Evolutionary conservation across 2,329 filamentous ascomycete genomes (phyloP).

Genomic region (Fusarium sp.): DNA sequence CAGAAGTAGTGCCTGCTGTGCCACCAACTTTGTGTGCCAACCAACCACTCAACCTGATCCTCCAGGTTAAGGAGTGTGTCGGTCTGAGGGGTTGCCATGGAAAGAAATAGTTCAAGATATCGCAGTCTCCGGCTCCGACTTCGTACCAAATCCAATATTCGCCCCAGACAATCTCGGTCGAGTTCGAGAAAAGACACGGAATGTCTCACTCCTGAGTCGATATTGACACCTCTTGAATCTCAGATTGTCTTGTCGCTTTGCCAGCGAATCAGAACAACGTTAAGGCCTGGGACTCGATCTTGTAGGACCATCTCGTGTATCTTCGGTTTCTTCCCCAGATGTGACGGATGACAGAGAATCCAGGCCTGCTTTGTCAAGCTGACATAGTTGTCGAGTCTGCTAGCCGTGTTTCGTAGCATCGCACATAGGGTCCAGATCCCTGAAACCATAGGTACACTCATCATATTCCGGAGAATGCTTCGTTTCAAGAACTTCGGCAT

Average conservation of each 20-base stretch:
- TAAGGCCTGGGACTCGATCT: constrained; percentile 9
- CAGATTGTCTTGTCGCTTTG: constrained; percentile 14
- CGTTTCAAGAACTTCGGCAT: constrained; percentile 24
- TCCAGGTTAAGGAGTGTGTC: not conserved
- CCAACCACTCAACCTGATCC: not conserved
- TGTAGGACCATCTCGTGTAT: constrained; percentile 15
- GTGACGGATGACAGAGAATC: constrained; percentile 10
- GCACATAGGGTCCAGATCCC: not conserved
- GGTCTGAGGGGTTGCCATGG: not conserved
- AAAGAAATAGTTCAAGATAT: not conserved
- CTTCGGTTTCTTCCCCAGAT: constrained; percentile 24
- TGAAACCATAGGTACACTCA: not conserved
- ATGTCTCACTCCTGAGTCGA: not conserved
- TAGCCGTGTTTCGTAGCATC: not conserved
- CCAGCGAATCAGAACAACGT: constrained; percentile 8
- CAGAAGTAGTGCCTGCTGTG: not conserved
- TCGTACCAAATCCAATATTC: not conserved
- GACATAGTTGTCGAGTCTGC: constrained; percentile 22
- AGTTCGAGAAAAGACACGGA: not conserved
- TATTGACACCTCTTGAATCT: not conserved
- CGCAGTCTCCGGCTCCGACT: not conserved
- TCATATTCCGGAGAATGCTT: not conserved
- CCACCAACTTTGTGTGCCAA: not conserved
- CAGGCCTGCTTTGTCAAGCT: constrained; percentile 34
- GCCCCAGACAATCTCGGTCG: not conserved